Conservation (phyloP, 306 rosid genomes). For the Cicer arietinum region DNA sequence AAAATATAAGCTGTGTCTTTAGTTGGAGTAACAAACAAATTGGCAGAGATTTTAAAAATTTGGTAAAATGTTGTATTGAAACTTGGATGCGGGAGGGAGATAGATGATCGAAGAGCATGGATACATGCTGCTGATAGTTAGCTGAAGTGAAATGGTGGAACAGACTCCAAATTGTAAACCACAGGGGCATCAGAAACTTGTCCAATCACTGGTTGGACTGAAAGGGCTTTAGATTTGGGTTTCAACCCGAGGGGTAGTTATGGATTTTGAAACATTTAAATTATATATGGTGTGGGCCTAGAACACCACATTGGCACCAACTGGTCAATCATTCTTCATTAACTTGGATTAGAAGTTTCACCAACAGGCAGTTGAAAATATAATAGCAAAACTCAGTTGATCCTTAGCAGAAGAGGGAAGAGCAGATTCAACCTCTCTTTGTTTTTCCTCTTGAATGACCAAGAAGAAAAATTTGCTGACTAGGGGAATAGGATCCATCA, state of each 20-base stretch:
- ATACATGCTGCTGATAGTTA: no score
- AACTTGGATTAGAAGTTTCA: conserved; percentile 1
- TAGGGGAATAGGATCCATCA: neutral
- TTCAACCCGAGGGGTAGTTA: neutral
- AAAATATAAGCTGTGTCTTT: neutral
- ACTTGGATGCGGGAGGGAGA: neutral
- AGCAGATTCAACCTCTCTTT: neutral
- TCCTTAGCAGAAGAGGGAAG: neutral
- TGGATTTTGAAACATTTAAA: neutral
- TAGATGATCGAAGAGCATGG: no score
- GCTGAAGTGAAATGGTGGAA: neutral
- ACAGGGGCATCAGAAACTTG: neutral
- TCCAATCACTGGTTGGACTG: neutral
- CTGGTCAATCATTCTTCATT: neutral
- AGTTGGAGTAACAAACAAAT: neutral
- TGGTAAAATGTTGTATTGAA: neutral
- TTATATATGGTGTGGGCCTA: no score
- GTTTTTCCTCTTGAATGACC: neutral
- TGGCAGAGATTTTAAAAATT: neutral
- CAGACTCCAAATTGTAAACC: neutral
- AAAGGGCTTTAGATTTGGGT: neutral
- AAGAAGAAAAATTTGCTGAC: neutral
- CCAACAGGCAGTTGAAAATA: neutral
- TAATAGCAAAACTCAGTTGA: neutral
- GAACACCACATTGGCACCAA: neutral